Evolutionary conservation across 140 eudicot species (phyloP).

Genomic region (Flaveria floridana): DNA sequence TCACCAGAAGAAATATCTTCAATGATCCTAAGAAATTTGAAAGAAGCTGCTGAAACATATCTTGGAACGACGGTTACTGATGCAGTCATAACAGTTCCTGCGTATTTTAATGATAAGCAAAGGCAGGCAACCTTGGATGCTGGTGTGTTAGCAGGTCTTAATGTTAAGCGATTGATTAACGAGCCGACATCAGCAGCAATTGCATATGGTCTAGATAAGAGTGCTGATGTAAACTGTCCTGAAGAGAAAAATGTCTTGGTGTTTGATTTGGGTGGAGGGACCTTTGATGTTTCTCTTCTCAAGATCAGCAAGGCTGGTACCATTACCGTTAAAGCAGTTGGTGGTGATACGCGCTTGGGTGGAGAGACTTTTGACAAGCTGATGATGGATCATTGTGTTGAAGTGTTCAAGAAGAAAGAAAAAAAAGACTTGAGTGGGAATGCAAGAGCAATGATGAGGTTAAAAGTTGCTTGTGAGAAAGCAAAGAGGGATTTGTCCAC

Average conservation of each 20-base stretch:
- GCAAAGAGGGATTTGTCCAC: constrained; percentile 21
- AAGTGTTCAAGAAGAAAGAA: background rate
- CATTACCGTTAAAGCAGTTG: constrained; percentile 5
- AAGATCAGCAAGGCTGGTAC: background rate
- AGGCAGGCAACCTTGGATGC: constrained; percentile 16
- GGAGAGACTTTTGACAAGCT: constrained; percentile 10
- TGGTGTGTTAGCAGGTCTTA: background rate
- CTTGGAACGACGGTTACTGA: constrained; percentile 11
- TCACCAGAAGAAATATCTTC: constrained; percentile 19
- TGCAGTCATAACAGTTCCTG: constrained; percentile 21
- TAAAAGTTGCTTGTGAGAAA: background rate
- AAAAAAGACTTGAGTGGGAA: background rate
- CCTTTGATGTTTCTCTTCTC: constrained; percentile 12
- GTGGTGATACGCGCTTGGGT: constrained; percentile 18
- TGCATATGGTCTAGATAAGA: background rate
- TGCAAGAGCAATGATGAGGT: too few relatives aligned
- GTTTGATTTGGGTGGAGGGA: constrained; percentile 22
- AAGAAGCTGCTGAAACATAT: constrained; percentile 14
- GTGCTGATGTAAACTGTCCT: background rate
- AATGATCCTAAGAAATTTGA: constrained; percentile 1
- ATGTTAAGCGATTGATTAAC: constrained; percentile 14
- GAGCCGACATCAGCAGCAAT: constrained; percentile 23
- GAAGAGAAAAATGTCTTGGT: background rate
- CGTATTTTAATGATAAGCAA: constrained; percentile 17
- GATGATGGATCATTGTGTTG: background rate